Conservation (phyloP, 192 early-diverging fungal genomes). For the Coemansia sp. region DNA sequence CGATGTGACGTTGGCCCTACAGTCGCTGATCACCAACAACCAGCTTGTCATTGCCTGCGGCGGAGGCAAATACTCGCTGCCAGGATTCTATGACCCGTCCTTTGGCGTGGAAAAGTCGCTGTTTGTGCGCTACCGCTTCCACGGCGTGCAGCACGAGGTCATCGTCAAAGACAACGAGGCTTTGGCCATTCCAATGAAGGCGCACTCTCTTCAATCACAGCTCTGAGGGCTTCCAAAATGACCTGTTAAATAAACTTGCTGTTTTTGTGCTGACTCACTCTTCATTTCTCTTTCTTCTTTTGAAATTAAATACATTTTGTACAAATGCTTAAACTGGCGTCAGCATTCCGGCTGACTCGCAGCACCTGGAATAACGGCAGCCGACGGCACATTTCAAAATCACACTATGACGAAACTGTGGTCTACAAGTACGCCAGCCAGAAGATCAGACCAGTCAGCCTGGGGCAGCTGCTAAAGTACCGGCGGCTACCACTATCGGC, state of each 20-base stretch:
- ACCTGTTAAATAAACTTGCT: background rate
- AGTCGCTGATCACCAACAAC: conserved; percentile 78
- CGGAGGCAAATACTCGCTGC: conserved; percentile 83
- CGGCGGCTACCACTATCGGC: conserved; percentile 63
- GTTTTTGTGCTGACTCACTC: background rate
- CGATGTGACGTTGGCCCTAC: conserved; percentile 87
- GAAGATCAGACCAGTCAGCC: conserved; percentile 64
- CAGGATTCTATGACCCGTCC: conserved; percentile 96
- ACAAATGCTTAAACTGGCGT: background rate
- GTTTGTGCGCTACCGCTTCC: conserved; percentile 82
- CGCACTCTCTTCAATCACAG: conserved; percentile 12
- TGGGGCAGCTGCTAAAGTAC: conserved; percentile 74
- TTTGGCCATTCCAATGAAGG: conserved; percentile 78
- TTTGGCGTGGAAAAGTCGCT: conserved; percentile 84
- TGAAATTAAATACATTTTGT: background rate
- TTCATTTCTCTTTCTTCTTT: background rate
- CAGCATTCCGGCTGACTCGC: background rate
- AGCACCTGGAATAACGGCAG: background rate
- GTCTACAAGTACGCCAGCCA: conserved; percentile 54
- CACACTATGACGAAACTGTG: conserved; percentile 50
- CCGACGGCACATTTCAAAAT: conserved; percentile 22
- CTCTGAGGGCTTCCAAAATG: background rate
- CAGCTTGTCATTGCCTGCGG: conserved; percentile 87
- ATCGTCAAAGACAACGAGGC: conserved; percentile 76
- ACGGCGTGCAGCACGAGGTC: conserved; percentile 75